Conservation (phyloP, 768 basidiomycete species). For the Daedaleopsis sinensis region DNA sequence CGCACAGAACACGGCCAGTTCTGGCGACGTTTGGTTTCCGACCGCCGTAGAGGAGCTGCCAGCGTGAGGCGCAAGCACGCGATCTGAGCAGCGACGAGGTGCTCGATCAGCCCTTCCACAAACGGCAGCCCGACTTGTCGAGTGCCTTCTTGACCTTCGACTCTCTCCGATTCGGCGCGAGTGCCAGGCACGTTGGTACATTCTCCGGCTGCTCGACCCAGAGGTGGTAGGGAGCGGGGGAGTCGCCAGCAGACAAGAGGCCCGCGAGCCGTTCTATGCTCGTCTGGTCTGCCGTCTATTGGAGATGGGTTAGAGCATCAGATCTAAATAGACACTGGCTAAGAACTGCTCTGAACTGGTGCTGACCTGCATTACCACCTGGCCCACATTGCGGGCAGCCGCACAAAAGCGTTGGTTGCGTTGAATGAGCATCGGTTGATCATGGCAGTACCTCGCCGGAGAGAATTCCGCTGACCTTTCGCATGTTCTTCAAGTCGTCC, state of each 20-base stretch:
- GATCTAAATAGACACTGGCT: background rate
- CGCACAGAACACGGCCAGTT: no score
- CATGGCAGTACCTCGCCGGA: background rate
- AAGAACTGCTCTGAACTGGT: background rate
- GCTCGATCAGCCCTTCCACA: constrained; percentile 35
- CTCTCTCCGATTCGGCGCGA: constrained; percentile 44
- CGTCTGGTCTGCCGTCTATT: constrained; percentile 37
- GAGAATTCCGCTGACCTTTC: constrained; percentile 39
- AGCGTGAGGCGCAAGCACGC: no score
- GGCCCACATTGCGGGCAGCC: background rate
- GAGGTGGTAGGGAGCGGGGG: constrained; percentile 40
- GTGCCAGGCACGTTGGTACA: constrained; percentile 44
- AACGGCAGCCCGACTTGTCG: constrained; percentile 42
- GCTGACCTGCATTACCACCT: constrained; percentile 46
- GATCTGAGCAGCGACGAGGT: no score
- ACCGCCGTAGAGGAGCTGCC: no score
- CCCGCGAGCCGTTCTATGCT: constrained; percentile 37
- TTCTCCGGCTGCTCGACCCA: constrained; percentile 51
- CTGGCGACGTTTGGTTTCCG: no score
- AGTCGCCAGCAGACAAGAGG: constrained; percentile 29
- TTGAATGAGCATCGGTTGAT: background rate
- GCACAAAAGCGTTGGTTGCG: no score
- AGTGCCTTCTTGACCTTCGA: constrained; percentile 42
- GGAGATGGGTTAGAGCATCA: background rate
- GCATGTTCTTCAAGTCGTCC: constrained; percentile 42